These are phyloP conservation scores for Ascochyta koolunga DNA, from an alignment of 2,329 filamentous ascomycete genomes.

Conservation along the genomic window DNA sequence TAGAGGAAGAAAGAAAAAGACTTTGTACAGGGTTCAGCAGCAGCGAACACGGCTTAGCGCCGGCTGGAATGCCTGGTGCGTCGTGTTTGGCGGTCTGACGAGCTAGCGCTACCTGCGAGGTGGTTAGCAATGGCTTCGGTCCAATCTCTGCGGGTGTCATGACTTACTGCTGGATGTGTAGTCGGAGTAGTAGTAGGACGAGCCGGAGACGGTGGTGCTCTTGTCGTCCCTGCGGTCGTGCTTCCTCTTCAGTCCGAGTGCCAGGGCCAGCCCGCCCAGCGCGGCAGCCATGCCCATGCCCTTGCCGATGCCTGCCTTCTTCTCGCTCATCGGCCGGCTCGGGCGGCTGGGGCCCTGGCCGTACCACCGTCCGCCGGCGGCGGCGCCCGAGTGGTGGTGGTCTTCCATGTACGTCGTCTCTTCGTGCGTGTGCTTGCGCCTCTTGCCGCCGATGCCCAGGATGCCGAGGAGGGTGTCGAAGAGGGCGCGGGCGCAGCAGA, in stretches of 20 bases:
- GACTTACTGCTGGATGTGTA: constrained; percentile 58
- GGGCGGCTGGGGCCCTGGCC: constrained; percentile 48
- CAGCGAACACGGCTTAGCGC: background rate
- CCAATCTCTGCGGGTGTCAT: too few species aligned
- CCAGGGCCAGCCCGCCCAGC: constrained; percentile 52
- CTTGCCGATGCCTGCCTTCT: constrained; percentile 44
- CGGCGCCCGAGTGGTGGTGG: constrained; percentile 65
- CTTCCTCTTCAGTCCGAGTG: constrained; percentile 54
- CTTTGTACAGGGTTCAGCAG: background rate
- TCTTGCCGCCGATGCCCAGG: constrained; percentile 64
- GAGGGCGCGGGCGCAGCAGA: constrained; percentile 63
- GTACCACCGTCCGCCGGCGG: constrained; percentile 59
- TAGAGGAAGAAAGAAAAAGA: constrained; percentile 16
- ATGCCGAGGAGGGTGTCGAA: constrained; percentile 66
- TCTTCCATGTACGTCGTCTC: constrained; percentile 70
- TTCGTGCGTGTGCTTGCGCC: constrained; percentile 55
- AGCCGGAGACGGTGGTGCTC: constrained; percentile 49
- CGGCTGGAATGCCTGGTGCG: constrained; percentile 44
- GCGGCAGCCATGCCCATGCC: constrained; percentile 49
- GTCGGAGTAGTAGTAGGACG: constrained; percentile 51
- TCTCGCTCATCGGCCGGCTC: constrained; percentile 40
- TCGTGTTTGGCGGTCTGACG: constrained; percentile 50
- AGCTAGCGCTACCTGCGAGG: constrained; percentile 52
- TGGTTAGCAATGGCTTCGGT: constrained; percentile 26
- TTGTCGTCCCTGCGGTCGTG: constrained; percentile 52